Base-by-base conservation (phyloP, 2,329 filamentous ascomycete genomes). In the Rhytidhysteron rufulum region DNA sequence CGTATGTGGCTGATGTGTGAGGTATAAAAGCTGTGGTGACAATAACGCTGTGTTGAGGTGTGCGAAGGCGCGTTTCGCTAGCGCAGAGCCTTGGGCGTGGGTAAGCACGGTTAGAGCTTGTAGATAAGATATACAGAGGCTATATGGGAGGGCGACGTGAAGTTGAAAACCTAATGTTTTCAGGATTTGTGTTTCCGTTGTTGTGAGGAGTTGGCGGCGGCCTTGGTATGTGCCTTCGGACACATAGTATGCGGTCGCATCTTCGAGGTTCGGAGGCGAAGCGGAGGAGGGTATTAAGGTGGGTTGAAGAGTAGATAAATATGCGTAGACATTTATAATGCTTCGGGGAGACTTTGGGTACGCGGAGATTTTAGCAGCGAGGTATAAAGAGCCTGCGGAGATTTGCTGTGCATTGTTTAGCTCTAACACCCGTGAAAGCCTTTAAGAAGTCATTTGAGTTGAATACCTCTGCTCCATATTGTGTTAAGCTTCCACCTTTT, bases 1-100 rank as follows among this genome's bases (percentile, higher is more conserved):
- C 18, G 83, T 80, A 46, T 85, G 79, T 1, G 93, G 91, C 62
- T 97, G 93, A 59, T 96, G 90, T 3, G 93, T 97, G 20, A 95
- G 72, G 63, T 94, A 96, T 11, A 96, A 72, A 60, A 94, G 73
- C 66, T 97, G 91, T 7, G 93, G 90, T 32, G 85, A 93, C 24
- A 96, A 68, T 9, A 98, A 71, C 2, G 87, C 84, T 6, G 86
- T 82, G 62, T 95, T 97, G n/a, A 97, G 75, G 57, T 95, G 83
- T 37, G 82, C 81, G 31, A 95, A 72, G 0, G 83, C 79, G 30
- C 82, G 77, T 39, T 74, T 72, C 1, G 86, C 78, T 2, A 94
- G 72, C 5, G 67, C 67, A 0, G 77, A 68, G 2, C 68, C 71
- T 31, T 62, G 60, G 2, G 58, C 54, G 18, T 59, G 51, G 31